These are phyloP conservation scores for Auxenochlorella pyrenoidosa DNA, from an alignment of 139 green algal genomes.

Conservation along the genomic window DNA sequence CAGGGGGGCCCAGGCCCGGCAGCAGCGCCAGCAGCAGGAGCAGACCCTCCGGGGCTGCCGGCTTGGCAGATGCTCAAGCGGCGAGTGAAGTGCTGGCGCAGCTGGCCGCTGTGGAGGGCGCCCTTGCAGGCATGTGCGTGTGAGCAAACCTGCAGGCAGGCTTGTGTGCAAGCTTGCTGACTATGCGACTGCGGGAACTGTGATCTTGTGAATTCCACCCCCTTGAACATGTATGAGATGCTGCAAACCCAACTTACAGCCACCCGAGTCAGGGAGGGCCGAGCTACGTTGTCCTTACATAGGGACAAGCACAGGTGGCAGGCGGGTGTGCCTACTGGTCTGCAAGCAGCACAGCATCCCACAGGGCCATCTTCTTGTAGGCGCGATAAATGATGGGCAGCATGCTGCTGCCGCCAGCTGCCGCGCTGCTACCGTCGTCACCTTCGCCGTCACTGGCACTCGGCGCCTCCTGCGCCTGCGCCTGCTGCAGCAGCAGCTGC, in stretches of 20 bases:
- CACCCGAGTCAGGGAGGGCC: too few relatives aligned
- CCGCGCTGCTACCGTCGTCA: neutral
- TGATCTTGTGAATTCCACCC: too few relatives aligned
- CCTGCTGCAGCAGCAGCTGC: conserved; percentile 1
- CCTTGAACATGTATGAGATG: too few relatives aligned
- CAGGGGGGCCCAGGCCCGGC: neutral
- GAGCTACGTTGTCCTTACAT: too few relatives aligned
- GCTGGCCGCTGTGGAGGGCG: conserved; percentile 15
- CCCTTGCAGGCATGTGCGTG: neutral
- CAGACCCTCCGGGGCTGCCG: neutral
- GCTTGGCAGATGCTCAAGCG: neutral
- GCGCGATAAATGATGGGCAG: conserved; percentile 14
- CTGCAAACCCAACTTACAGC: too few relatives aligned
- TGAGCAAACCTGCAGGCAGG: too few relatives aligned
- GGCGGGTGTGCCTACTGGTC: neutral
- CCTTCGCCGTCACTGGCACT: too few relatives aligned
- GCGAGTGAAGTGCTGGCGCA: conserved; percentile 9
- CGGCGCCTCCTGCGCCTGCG: neutral
- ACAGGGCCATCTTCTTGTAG: conserved; percentile 49
- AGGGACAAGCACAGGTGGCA: neutral
- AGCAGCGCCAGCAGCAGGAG: neutral
- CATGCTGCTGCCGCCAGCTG: neutral
- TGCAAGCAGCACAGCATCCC: conserved; percentile 29
- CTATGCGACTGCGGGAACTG: too few relatives aligned
- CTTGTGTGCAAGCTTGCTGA: too few relatives aligned